A percentile compares a stretch with the other conserved stretches of the same genome.
phyloP scores from a whole-genome alignment of 805 yeast species.

The Kluyveromyces aestuarii region DNA sequence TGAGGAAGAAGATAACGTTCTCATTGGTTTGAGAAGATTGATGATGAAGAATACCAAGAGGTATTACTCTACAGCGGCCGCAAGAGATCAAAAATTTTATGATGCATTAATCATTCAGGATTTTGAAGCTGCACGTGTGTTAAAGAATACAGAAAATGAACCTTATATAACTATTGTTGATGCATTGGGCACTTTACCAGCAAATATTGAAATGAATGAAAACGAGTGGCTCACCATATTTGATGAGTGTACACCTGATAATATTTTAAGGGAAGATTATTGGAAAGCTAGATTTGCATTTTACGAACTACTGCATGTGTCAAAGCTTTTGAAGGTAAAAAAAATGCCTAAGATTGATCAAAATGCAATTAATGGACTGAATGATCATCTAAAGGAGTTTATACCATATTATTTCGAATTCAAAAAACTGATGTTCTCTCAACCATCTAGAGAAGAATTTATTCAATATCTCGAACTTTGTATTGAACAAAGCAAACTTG shows the following conservation, averaged over 20 bases:
- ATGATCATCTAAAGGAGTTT: not conserved
- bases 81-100: slow-evolving; percentile 1
- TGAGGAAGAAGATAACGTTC: slow-evolving; percentile 17
- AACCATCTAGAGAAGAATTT: slow-evolving; percentile 1
- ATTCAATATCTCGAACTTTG: not conserved
- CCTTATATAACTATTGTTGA: not conserved
- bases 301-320: not conserved
- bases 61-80: slow-evolving; percentile 16
- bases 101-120: slow-evolving; percentile 7
- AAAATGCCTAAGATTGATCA: not conserved
- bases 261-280: not conserved
- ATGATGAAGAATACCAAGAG: slow-evolving; percentile 19
- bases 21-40: slow-evolving; percentile 21
- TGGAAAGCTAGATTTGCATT: slow-evolving; percentile 1
- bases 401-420: not conserved
- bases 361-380: not conserved
- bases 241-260: slow-evolving; percentile 3
- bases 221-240: slow-evolving; percentile 10
- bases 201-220: slow-evolving; percentile 4
- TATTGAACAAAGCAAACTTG: not conserved
- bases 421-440: not conserved
- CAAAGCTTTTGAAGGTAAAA: not conserved
- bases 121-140: slow-evolving; percentile 8
- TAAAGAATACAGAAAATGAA: not conserved
- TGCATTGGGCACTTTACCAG: not conserved